phyloP scores from a whole-genome alignment of 768 basidiomycete species.

The Amanita muscaria region DNA sequence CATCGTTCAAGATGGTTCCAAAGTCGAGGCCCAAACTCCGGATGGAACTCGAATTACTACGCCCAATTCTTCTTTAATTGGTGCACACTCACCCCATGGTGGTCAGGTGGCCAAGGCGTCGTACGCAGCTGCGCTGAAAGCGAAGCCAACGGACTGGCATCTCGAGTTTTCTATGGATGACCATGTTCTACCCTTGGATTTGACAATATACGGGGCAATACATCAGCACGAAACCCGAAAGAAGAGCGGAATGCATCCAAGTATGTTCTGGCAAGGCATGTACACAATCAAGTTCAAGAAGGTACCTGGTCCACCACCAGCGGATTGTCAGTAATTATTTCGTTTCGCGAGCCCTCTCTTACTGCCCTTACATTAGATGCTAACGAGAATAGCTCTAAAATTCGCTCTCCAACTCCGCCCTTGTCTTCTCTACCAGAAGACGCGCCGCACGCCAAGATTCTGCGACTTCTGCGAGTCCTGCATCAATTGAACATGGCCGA shows the following conservation, averaged over 20 bases:
- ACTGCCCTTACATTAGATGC: slow-evolving; percentile 25
- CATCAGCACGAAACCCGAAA: slow-evolving; percentile 85
- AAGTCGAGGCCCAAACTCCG: slow-evolving; percentile 92
- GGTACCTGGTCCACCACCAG: slow-evolving; percentile 64
- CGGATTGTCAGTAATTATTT: slow-evolving; percentile 44
- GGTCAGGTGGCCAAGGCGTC: slow-evolving; percentile 43
- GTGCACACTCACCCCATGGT: slow-evolving; percentile 22
- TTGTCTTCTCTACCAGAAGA: slow-evolving; percentile 79
- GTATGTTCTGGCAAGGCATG: slow-evolving; percentile 81
- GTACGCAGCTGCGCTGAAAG: slow-evolving; percentile 90
- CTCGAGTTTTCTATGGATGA: slow-evolving; percentile 94
- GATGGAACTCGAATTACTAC: slow-evolving; percentile 93
- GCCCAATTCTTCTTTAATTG: slow-evolving; percentile 47
- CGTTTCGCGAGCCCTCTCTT: neutral
- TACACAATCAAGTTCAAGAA: slow-evolving; percentile 93
- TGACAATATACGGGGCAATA: slow-evolving; percentile 94
- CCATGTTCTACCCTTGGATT: slow-evolving; percentile 69
- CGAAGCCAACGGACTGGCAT: slow-evolving; percentile 94
- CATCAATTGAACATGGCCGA: slow-evolving; percentile 76
- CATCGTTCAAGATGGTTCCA: slow-evolving; percentile 63
- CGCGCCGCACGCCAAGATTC: slow-evolving; percentile 80
- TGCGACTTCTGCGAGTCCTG: slow-evolving; percentile 82
- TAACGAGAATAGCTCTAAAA: slow-evolving; percentile 36
- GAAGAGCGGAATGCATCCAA: slow-evolving; percentile 55
- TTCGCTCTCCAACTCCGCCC: slow-evolving; percentile 54